Percentiles rank a stretch among this genome's conserved stretches.
Evolutionary conservation across 805 yeast genomes (phyloP).

Genomic region (Ogataea wickerhamii): DNA sequence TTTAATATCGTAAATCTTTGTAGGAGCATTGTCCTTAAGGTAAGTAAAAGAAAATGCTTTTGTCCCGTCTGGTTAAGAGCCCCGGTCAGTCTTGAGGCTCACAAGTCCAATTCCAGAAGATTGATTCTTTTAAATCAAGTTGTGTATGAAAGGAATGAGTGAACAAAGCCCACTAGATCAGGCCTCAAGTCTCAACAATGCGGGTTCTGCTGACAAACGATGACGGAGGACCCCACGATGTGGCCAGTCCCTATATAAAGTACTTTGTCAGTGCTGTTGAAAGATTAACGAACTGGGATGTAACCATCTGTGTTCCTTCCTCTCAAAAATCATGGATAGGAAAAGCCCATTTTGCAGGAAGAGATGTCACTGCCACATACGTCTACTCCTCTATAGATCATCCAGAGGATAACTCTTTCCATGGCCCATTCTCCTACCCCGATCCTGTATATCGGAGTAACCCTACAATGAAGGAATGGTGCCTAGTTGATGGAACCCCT

Average conservation of each 20-base stretch:
- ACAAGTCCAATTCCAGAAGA: too few species aligned
- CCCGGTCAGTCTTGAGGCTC: too few species aligned
- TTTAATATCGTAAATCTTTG: too few species aligned
- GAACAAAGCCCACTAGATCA: too few species aligned
- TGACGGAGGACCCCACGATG: conserved; percentile 88
- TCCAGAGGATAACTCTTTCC: conserved; percentile 49
- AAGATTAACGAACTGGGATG: conserved; percentile 72
- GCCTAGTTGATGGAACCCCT: conserved; percentile 86
- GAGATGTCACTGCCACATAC: conserved; percentile 55
- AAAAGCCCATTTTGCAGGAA: conserved; percentile 90
- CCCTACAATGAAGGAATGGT: conserved; percentile 69
- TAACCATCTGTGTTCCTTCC: conserved; percentile 80
- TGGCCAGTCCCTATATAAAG: conserved; percentile 80
- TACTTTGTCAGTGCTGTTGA: conserved; percentile 69
- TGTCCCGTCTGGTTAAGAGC: too few species aligned
- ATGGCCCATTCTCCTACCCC: conserved; percentile 65
- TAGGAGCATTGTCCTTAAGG: too few species aligned
- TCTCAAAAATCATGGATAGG: conserved; percentile 95
- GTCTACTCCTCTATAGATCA: conserved; percentile 52
- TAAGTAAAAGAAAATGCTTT: too few species aligned
- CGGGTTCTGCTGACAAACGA: conserved; percentile 68
- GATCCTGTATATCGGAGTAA: conserved; percentile 38
- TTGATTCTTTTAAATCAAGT: too few species aligned
- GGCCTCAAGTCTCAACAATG: conserved; percentile 14
- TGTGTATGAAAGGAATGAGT: too few species aligned